These are phyloP conservation scores for Harringtonia aguacate DNA, from an alignment of 2,329 filamentous ascomycete genomes.

Conservation along the genomic window DNA sequence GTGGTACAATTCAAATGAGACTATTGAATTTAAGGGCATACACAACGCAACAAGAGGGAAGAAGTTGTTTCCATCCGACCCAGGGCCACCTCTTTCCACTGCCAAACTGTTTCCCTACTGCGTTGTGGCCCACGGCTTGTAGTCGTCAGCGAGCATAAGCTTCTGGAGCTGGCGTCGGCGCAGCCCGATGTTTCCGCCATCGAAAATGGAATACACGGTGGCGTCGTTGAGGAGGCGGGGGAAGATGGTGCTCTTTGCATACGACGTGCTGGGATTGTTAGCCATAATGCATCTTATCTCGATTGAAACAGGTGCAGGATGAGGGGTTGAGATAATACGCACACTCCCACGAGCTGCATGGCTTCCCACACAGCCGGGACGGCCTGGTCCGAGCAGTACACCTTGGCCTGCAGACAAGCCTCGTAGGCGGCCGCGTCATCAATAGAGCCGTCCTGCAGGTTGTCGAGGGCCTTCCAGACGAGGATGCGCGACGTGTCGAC, in stretches of 20 bases:
- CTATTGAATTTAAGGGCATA: too few species aligned
- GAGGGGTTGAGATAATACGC: background rate
- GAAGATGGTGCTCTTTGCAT: too few species aligned
- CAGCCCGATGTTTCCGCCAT: constrained; percentile 39
- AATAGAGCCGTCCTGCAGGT: background rate
- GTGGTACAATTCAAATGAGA: too few species aligned
- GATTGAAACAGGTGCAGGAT: background rate
- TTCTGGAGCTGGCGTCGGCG: constrained; percentile 32
- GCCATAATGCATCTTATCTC: constrained; percentile 9
- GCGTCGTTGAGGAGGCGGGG: constrained; percentile 20
- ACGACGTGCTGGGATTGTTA: too few species aligned
- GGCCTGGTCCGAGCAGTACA: constrained; percentile 36
- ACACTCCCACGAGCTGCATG: constrained; percentile 35
- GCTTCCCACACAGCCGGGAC: constrained; percentile 35
- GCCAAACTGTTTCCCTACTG: too few species aligned
- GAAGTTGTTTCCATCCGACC: too few species aligned
- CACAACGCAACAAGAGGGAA: too few species aligned
- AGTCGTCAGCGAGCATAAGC: constrained; percentile 27
- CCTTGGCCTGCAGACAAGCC: constrained; percentile 28
- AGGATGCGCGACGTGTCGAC: constrained; percentile 8
- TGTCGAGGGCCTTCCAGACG: constrained; percentile 18
- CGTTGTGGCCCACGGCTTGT: constrained; percentile 14
- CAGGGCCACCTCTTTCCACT: too few species aligned
- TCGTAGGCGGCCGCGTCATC: constrained; percentile 27
- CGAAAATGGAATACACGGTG: constrained; percentile 31